These are phyloP conservation scores for Ajuga chamaepitys DNA, from an alignment of 257 asterid genomes.

Conservation along the genomic window DNA sequence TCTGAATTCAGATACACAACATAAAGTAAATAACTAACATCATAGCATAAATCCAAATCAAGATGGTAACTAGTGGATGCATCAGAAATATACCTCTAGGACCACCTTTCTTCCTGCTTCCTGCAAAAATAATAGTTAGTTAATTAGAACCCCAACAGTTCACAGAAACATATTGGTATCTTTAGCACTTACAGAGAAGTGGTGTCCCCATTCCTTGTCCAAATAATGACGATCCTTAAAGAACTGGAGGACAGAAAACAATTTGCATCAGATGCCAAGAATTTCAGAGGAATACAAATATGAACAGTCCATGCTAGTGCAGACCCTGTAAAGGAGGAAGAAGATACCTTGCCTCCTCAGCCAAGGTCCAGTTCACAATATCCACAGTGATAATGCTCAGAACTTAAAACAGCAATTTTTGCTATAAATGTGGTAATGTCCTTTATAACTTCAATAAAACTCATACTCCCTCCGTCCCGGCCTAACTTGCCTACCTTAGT, in stretches of 20 bases:
- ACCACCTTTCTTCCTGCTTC: constrained; percentile 53
- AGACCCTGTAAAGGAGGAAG: not conserved
- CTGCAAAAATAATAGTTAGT: constrained; percentile 27
- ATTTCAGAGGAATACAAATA: not conserved
- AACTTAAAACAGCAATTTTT: not conserved
- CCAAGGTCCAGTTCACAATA: not conserved
- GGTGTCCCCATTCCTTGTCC: constrained; percentile 96
- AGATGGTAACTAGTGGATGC: not conserved
- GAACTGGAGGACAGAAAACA: constrained; percentile 40
- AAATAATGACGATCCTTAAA: constrained; percentile 95
- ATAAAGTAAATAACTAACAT: not conserved
- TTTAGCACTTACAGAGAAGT: constrained; percentile 65
- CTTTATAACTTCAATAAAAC: not conserved
- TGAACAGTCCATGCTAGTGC: not conserved
- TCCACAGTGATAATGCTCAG: not conserved
- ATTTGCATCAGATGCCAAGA: constrained; percentile 8
- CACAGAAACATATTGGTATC: not conserved
- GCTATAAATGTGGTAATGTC: not conserved
- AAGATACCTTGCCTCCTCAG: not conserved
- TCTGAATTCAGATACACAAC: too few relatives aligned
- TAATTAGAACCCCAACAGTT: not conserved
- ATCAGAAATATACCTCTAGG: constrained; percentile 58
- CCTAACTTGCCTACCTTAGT: too few relatives aligned
- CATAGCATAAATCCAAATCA: not conserved
- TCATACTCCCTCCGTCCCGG: too few relatives aligned